These are phyloP conservation scores for Begonia peltatifolia DNA, from an alignment of 306 rosid species.

Conservation along the genomic window DNA sequence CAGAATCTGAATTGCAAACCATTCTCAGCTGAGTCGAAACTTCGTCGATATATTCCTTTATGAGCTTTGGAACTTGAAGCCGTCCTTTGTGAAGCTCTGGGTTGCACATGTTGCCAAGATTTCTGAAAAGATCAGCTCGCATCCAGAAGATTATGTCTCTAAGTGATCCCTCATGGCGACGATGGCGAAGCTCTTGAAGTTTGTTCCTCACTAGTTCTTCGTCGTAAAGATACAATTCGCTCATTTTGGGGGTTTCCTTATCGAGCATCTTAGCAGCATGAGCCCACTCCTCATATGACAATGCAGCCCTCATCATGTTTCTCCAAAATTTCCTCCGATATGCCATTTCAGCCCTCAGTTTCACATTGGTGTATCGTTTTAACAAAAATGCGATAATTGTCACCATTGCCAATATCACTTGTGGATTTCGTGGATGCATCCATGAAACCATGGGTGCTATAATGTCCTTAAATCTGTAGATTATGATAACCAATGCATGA, in stretches of 20 bases:
- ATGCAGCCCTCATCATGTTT: constrained; percentile 85
- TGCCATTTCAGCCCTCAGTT: constrained; percentile 72
- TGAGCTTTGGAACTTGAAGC: constrained; percentile 74
- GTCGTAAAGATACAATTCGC: constrained; percentile 70
- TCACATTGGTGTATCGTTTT: constrained; percentile 75
- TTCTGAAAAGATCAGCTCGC: constrained; percentile 92
- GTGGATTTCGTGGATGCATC: constrained; percentile 86
- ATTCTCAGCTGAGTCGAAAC: constrained; percentile 77
- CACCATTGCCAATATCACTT: constrained; percentile 83
- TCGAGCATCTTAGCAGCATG: constrained; percentile 99
- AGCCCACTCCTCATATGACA: constrained; percentile 97
- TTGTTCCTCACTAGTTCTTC: constrained; percentile 74
- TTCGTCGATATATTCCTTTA: constrained; percentile 82
- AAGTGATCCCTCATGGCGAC: constrained; percentile 66
- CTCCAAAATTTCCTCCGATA: constrained; percentile 92
- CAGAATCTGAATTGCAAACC: constrained; percentile 81
- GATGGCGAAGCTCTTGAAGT: constrained; percentile 76
- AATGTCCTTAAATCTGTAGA: constrained; percentile 34
- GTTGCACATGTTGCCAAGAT: constrained; percentile 89
- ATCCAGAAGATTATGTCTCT: constrained; percentile 81
- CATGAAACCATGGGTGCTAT: constrained; percentile 43
- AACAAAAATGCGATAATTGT: constrained; percentile 68
- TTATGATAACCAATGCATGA: constrained; percentile 21
- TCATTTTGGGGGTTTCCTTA: constrained; percentile 72
- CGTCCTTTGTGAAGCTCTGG: constrained; percentile 84